Evolutionary conservation across 2,329 filamentous ascomycete species (phyloP).

Genomic region (Neoscytalidium dimidiatum): DNA sequence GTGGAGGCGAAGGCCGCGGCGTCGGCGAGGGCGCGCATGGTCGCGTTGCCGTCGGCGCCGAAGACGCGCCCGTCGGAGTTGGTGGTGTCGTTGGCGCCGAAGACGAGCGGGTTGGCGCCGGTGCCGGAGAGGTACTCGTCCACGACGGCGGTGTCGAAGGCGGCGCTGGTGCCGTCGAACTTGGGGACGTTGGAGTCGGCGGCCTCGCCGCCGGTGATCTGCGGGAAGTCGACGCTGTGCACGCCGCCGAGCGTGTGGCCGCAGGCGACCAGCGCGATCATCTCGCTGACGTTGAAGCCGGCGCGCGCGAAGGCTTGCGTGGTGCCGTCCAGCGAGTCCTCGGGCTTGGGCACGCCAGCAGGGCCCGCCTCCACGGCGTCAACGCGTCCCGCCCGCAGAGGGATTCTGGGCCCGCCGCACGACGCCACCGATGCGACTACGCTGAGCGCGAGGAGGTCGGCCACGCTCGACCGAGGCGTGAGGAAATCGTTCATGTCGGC

Average conservation of each 20-base stretch:
- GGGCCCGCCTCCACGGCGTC: background rate
- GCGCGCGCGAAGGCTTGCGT: background rate
- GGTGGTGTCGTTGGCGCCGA: conserved; percentile 8
- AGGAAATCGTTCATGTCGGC: background rate
- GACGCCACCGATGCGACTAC: background rate
- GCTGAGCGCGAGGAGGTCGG: background rate
- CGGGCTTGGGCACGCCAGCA: background rate
- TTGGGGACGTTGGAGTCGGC: background rate
- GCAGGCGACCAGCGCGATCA: conserved; percentile 12
- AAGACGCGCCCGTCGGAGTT: conserved; percentile 17
- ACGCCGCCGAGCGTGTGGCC: conserved; percentile 14
- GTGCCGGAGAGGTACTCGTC: background rate
- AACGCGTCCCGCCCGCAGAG: background rate
- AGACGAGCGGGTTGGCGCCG: conserved; percentile 3
- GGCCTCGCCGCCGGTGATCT: background rate
- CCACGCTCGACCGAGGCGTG: background rate
- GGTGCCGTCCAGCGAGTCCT: background rate
- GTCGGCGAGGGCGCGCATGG: background rate
- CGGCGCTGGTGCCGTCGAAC: background rate
- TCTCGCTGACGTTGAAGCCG: conserved; percentile 1
- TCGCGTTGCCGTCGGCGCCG: conserved; percentile 8
- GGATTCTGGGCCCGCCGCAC: background rate
- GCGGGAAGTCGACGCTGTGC: conserved; percentile 8
- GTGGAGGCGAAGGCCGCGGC: background rate
- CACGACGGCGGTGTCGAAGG: conserved; percentile 5